Base-by-base conservation (phyloP, 441 rosid species). In the Bruguiera hainesii region DNA sequence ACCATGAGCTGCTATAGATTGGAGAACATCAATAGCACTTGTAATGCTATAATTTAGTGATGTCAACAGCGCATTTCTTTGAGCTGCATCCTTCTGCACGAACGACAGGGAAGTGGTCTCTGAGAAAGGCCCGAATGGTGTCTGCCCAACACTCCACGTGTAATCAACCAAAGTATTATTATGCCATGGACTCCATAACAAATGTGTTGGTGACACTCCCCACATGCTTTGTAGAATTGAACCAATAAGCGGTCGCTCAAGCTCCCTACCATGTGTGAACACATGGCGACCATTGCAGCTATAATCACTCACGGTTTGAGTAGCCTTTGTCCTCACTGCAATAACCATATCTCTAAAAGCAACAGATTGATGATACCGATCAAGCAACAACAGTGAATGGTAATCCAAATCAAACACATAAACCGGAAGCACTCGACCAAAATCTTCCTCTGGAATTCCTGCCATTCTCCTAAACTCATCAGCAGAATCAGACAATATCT, bases 111-210 rank as follows among this genome's bases (percentile, higher is more conserved):
- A 80, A 0, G 84, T 80, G 56, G 73, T 70, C 79, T 91, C 92
- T 0, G 97, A 94, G 77, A 94, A 94, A 13, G 98, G 98, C 52
- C 98, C 98, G 50, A 94, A 94, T 19, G 98, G 97, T 21, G 98
- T 94, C 70, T 94, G 91, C 60, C 98, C 97, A 7, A 94, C 81
- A 69, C 97, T 91, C 98, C 98, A 94, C 1, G 98, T 88, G 75
- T 94, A 94, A 76, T 94, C 98, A 52, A 89, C 89, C 71, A 88
- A 63, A 42, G 97, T 94, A 50, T 77, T 69, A 75, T 94, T 91
- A 71, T 88, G 98, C 39, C 82, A 80, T 2, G 96, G 80, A 65
- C 97, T 94, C 98, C 98, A 94, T 4, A 72, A 76, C 76, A 91
- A 60, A 78, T 94, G 98, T 28, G 97, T 94, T 0, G 98, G 90